Base-by-base conservation (phyloP, 306 rosid species). In the Cicer arietinum region DNA sequence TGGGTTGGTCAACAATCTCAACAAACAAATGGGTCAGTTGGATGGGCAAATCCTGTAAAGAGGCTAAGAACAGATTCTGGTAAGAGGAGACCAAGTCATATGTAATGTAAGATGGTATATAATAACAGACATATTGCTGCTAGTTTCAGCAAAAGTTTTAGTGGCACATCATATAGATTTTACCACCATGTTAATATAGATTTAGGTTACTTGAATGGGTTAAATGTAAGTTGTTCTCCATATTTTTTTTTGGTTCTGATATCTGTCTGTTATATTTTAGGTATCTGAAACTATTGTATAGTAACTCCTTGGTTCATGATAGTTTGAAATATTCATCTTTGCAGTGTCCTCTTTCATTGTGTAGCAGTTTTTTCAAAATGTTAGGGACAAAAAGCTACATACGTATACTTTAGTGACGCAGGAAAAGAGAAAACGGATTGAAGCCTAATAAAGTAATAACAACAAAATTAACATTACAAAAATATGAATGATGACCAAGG, bases 1-100 rank as follows among this genome's bases (percentile, higher is more conserved):
- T 89, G 88, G 92, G 51, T 80, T 45, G 86, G 84, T 59, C 94
- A 90, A 75, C 81, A 89, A 16, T 83, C 84, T 74, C 97, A 83
- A 77, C 84, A 86, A 7, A 77, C 81, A 13, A 91, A 86, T 75
- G 93, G 90, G 12, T 78, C 99, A 11, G 93, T 83, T 64, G 90
- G 97, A 22, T 95, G 99, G 99, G 97, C 99, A 37, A 95, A 92
- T 75, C 99, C 97, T 1, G 99, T 95, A 52, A 95, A 95, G 92
- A 77, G 97, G 75, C 77, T 89, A 54, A 90, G 99, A 83, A 89
- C 99, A 37, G 99, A 89, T 87, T 82, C 96, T 37, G 98, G 92
- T 71, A 95, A 95, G 93, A 92, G 99, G 80, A 88, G 99, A 80
- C 97, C 96, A 5, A 92, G 89, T 83, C 98, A 92, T 83, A 79